A percentile compares a stretch with the other conserved stretches of the same genome.
Evolutionary conservation across 768 basidiomycete genomes (phyloP).

Genomic region (Boletus sp.): DNA sequence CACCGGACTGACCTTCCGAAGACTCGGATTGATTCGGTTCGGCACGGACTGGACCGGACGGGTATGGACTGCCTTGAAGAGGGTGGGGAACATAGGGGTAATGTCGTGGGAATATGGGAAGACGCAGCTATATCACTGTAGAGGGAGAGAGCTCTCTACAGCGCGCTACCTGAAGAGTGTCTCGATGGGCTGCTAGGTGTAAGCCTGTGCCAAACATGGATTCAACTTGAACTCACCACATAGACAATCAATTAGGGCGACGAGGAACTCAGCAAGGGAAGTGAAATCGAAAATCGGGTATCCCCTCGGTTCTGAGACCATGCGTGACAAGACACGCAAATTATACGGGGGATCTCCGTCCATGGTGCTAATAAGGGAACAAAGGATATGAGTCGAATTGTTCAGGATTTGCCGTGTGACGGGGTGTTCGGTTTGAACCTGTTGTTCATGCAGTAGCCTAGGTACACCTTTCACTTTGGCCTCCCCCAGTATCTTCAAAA

Average conservation of each 20-base stretch:
- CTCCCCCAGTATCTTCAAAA: neutral
- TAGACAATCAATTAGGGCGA: neutral
- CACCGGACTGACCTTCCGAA: too few relatives aligned
- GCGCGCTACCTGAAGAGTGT: too few relatives aligned
- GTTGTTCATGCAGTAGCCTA: neutral
- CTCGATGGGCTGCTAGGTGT: neutral
- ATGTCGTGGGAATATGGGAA: too few relatives aligned
- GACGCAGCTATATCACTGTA: too few relatives aligned
- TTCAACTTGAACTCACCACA: neutral
- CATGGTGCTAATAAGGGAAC: neutral
- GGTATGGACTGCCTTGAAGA: too few relatives aligned
- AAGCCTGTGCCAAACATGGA: neutral
- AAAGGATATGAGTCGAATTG: conserved; percentile 1
- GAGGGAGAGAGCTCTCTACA: too few relatives aligned
- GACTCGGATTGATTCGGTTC: too few relatives aligned
- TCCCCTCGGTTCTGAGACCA: neutral
- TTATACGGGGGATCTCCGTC: neutral
- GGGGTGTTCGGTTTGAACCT: neutral
- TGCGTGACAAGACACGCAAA: neutral
- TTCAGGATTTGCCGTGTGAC: neutral
- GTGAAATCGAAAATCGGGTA: neutral
- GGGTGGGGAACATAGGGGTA: too few relatives aligned
- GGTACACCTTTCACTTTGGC: neutral
- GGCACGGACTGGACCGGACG: too few relatives aligned
- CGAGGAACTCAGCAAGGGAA: neutral